phyloP scores from a whole-genome alignment of 306 rosid genomes.

The Senna tora region DNA sequence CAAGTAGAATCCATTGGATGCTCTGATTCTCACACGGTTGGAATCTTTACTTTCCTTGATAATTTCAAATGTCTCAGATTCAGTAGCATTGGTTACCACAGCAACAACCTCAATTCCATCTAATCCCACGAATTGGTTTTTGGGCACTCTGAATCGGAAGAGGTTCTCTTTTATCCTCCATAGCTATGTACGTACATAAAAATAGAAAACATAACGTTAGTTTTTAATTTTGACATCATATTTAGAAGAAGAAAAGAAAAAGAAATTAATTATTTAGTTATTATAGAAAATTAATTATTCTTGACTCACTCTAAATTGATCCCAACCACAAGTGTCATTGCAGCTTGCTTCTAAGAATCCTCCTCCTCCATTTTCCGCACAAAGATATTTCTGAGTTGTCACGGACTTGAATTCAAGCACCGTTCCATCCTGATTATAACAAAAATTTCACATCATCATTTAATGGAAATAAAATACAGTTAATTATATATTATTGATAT shows the following conservation, averaged over 20 bases:
- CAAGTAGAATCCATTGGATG: conserved; percentile 64
- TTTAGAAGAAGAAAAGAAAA: neutral
- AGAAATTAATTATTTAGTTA: no score
- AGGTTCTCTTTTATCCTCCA: conserved; percentile 70
- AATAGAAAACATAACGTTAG: neutral
- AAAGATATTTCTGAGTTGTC: conserved; percentile 56
- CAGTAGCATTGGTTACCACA: conserved; percentile 38
- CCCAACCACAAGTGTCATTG: conserved; percentile 66
- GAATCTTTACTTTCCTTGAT: conserved; percentile 46
- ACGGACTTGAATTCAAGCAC: conserved; percentile 66
- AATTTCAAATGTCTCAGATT: conserved; percentile 49
- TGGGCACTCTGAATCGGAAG: conserved; percentile 62
- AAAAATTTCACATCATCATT: neutral
- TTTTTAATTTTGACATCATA: neutral
- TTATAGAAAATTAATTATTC: no score
- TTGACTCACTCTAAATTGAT: conserved; percentile 59
- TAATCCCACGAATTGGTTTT: conserved; percentile 66
- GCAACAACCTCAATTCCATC: conserved; percentile 55
- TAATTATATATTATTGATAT: no score
- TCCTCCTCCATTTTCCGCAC: conserved; percentile 77
- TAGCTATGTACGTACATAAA: conserved; percentile 53
- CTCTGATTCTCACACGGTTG: conserved; percentile 57
- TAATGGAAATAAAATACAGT: no score
- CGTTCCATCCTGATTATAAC: conserved; percentile 75
- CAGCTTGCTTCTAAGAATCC: conserved; percentile 70